Percentiles rank a stretch among this genome's conserved stretches.
Evolutionary conservation across 495 filamentous ascomycete species (phyloP).

Genomic region (Lentithecium fluviatile): DNA sequence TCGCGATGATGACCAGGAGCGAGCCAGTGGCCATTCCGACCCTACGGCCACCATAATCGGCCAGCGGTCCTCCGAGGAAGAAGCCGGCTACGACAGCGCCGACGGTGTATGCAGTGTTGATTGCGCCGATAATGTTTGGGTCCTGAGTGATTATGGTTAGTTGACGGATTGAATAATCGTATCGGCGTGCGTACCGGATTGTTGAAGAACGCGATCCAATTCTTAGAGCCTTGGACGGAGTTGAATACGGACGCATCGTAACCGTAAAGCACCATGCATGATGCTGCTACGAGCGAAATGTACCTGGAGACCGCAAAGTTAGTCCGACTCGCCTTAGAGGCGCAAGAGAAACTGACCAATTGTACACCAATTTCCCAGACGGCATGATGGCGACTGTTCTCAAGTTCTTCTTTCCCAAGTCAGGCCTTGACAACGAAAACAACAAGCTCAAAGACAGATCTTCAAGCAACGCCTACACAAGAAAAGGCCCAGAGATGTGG

Average conservation of each 20-base stretch:
- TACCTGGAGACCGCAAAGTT: slow-evolving; percentile 48
- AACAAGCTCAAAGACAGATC: background rate
- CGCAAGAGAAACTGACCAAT: background rate
- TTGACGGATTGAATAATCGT: background rate
- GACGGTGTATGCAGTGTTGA: slow-evolving; percentile 64
- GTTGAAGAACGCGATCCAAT: slow-evolving; percentile 61
- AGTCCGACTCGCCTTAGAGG: background rate
- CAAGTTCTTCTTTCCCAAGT: background rate
- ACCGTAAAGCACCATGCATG: slow-evolving; percentile 67
- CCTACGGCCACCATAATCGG: slow-evolving; percentile 59
- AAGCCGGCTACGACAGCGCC: slow-evolving; percentile 63
- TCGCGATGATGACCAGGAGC: slow-evolving; percentile 57
- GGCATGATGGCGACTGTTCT: background rate
- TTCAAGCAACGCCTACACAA: too few species aligned
- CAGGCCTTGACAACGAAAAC: background rate
- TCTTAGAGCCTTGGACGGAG: slow-evolving; percentile 58
- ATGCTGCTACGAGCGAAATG: slow-evolving; percentile 60
- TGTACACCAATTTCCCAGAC: slow-evolving; percentile 17
- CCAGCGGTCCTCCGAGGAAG: slow-evolving; percentile 57
- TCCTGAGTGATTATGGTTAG: slow-evolving; percentile 25
- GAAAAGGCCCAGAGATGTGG: background rate
- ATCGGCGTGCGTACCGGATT: slow-evolving; percentile 40
- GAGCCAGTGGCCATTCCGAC: slow-evolving; percentile 59
- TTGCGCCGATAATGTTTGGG: slow-evolving; percentile 52
- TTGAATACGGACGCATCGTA: slow-evolving; percentile 68